Conservation (phyloP, 1,284 basidiomycete species). For the Vanrija sp. region DNA sequence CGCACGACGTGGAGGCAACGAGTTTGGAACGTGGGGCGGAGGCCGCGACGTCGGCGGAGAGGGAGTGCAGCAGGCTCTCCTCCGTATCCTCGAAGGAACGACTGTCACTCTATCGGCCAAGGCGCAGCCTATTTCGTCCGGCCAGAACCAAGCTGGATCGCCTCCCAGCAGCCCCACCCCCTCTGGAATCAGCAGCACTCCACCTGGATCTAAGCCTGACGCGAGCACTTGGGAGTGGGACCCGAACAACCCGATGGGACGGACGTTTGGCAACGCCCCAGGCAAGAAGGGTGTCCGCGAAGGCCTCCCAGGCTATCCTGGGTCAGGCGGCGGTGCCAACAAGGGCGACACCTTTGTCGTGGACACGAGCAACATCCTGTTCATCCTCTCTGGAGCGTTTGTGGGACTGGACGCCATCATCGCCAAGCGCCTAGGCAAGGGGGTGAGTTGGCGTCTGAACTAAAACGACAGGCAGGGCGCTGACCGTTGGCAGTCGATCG, state of each 20-base stretch:
- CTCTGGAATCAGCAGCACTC: not conserved
- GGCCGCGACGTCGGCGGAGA: slow-evolving; percentile 91
- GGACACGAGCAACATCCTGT: slow-evolving; percentile 71
- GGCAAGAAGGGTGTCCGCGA: slow-evolving; percentile 44
- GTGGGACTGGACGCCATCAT: slow-evolving; percentile 84
- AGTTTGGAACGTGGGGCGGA: slow-evolving; percentile 51
- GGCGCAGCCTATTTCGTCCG: slow-evolving; percentile 30
- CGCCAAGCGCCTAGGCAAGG: slow-evolving; percentile 71
- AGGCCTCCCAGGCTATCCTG: slow-evolving; percentile 40
- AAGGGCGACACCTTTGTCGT: slow-evolving; percentile 48
- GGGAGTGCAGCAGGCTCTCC: slow-evolving; percentile 87
- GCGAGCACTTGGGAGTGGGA: slow-evolving; percentile 29
- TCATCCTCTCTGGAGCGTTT: slow-evolving; percentile 88
- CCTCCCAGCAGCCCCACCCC: slow-evolving; percentile 22
- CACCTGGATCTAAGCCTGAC: slow-evolving; percentile 20
- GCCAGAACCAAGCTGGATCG: slow-evolving; percentile 22
- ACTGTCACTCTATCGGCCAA: slow-evolving; percentile 70
- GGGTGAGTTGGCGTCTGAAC: slow-evolving; percentile 55
- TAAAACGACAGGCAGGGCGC: not conserved
- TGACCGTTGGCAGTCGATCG: slow-evolving; percentile 63
- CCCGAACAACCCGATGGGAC: slow-evolving; percentile 40
- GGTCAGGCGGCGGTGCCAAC: slow-evolving; percentile 29
- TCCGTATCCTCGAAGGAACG: slow-evolving; percentile 90
- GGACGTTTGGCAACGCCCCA: slow-evolving; percentile 25
- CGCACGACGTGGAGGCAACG: slow-evolving; percentile 61